A percentile compares a stretch with the other conserved stretches of the same genome.
Conservation (phyloP, 129 eudicot species). For the Oenanthe sinensis region DNA sequence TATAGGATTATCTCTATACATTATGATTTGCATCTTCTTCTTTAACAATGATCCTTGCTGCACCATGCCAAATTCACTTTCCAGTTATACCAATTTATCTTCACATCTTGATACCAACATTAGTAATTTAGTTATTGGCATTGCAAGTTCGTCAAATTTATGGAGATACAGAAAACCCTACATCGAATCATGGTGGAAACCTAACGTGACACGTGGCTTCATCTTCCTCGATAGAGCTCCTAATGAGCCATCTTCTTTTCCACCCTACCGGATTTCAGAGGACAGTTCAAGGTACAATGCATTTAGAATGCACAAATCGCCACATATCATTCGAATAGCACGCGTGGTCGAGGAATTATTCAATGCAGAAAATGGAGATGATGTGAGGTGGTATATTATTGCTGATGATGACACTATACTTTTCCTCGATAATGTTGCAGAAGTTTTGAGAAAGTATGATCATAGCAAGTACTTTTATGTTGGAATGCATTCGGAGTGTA, state of each 20-base stretch:
- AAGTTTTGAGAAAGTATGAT: slow-evolving; percentile 21
- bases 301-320: neutral
- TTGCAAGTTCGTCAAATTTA: slow-evolving; percentile 14
- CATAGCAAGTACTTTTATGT: slow-evolving; percentile 26
- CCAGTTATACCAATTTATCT: neutral
- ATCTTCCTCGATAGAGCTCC: slow-evolving; percentile 23
- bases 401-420: slow-evolving; percentile 18
- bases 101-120: slow-evolving; percentile 13
- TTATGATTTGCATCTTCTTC: slow-evolving; percentile 10
- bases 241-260: slow-evolving; percentile 9
- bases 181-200: slow-evolving; percentile 39
- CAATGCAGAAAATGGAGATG: slow-evolving; percentile 10
- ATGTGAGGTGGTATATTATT: slow-evolving; percentile 17
- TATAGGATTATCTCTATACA: slow-evolving; percentile 5
- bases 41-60: neutral
- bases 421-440: slow-evolving; percentile 13
- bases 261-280: slow-evolving; percentile 22
- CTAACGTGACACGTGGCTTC: slow-evolving; percentile 20
- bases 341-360: slow-evolving; percentile 22
- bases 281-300: slow-evolving; percentile 8
- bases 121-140: slow-evolving; percentile 25
- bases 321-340: slow-evolving; percentile 6
- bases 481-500: slow-evolving; percentile 25
- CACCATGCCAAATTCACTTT: neutral
- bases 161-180: slow-evolving; percentile 17